A percentile compares a stretch with the other conserved stretches of the same genome.
phyloP scores from a whole-genome alignment of 2,329 filamentous ascomycete species.

The Westerdykella sp. region DNA sequence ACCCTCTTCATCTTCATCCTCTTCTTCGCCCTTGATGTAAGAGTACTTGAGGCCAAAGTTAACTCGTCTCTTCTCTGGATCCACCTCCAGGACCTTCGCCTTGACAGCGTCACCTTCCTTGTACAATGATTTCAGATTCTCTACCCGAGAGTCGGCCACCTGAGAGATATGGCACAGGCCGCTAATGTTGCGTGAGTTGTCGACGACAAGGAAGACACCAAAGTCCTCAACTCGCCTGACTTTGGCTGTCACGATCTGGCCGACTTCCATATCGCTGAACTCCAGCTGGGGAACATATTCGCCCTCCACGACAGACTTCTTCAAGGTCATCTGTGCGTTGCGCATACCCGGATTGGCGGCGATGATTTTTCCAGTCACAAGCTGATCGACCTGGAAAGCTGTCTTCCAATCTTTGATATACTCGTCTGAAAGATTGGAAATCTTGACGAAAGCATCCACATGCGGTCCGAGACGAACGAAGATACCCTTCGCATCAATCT shows the following conservation, averaged over 20 bases:
- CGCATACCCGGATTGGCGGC: conserved; percentile 61
- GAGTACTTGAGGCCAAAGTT: conserved; percentile 91
- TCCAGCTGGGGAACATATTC: conserved; percentile 68
- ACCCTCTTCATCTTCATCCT: conserved; percentile 37
- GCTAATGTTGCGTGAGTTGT: conserved; percentile 81
- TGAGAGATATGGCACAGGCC: conserved; percentile 89
- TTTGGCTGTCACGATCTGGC: conserved; percentile 80
- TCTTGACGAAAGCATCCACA: conserved; percentile 74
- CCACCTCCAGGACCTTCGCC: conserved; percentile 75
- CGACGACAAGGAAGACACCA: conserved; percentile 87
- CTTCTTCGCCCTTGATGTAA: conserved; percentile 62
- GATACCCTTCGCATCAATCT: conserved; percentile 79
- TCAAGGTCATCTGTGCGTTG: conserved; percentile 80
- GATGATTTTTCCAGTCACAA: conserved; percentile 81
- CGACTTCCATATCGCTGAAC: conserved; percentile 69
- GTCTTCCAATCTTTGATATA: conserved; percentile 96
- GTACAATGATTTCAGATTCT: conserved; percentile 84
- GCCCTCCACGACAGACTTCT: conserved; percentile 74
- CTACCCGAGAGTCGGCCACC: conserved; percentile 76
- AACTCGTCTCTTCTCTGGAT: conserved; percentile 68
- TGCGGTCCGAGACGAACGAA: conserved; percentile 79
- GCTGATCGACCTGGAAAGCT: conserved; percentile 77
- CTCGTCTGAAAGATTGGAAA: conserved; percentile 81
- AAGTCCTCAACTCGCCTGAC: conserved; percentile 92
- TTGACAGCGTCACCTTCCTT: conserved; percentile 90